Evolutionary conservation across 2,329 filamentous ascomycete species (phyloP).

Genomic region (Cryphonectria naterciae): DNA sequence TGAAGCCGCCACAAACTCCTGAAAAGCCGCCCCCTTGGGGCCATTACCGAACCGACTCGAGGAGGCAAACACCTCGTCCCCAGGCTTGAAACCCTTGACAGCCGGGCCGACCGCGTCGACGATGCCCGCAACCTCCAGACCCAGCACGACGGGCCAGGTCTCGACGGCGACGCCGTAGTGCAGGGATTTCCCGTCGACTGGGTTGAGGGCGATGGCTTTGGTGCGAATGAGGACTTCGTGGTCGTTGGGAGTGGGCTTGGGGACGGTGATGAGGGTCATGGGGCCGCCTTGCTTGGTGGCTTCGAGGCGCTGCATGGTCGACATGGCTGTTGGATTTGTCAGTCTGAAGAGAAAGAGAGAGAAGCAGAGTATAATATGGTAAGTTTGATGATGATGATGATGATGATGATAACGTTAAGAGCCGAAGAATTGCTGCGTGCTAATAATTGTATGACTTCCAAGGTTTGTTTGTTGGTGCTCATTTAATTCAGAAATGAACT

Average conservation of each 20-base stretch:
- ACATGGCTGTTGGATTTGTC: background rate
- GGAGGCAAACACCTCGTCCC: conserved; percentile 36
- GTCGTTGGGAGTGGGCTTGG: conserved; percentile 33
- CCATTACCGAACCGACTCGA: conserved; percentile 22
- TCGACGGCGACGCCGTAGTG: conserved; percentile 36
- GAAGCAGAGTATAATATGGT: background rate
- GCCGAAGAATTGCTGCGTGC: background rate
- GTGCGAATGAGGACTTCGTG: conserved; percentile 40
- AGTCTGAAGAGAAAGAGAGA: background rate
- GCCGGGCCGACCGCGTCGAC: conserved; percentile 39
- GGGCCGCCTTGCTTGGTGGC: conserved; percentile 18
- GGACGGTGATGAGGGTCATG: conserved; percentile 23
- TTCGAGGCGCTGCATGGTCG: conserved; percentile 3
- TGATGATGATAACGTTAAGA: too few relatives aligned
- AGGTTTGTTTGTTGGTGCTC: background rate
- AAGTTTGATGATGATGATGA: background rate
- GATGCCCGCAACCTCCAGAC: conserved; percentile 41
- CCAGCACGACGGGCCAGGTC: conserved; percentile 40
- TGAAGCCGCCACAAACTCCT: conserved; percentile 35
- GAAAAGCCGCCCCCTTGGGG: conserved; percentile 34
- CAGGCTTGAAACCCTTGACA: conserved; percentile 37
- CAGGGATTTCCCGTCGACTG: conserved; percentile 41
- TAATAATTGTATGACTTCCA: background rate
- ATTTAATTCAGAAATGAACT: background rate
- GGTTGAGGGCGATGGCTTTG: conserved; percentile 40